These are phyloP conservation scores for Kodamaea lidongshanica DNA, from an alignment of 805 yeast genomes.

Conservation along the genomic window DNA sequence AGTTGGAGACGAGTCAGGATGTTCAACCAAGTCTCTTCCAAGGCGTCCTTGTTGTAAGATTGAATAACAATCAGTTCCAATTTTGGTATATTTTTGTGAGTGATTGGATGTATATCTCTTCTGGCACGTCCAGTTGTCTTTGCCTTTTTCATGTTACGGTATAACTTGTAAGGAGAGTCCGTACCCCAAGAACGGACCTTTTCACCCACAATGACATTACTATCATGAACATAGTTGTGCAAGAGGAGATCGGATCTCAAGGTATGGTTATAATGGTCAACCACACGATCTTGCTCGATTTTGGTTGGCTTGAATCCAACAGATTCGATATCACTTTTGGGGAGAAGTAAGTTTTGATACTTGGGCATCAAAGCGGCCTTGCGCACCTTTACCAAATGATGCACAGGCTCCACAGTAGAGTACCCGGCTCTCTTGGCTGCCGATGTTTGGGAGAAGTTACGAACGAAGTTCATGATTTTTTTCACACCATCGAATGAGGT, in stretches of 20 bases:
- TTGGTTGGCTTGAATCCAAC: slow-evolving; percentile 70
- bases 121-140: slow-evolving; percentile 68
- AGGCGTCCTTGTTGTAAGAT: slow-evolving; percentile 70
- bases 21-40: slow-evolving; percentile 63
- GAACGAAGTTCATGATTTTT: no score
- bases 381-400: slow-evolving; percentile 73
- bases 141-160: slow-evolving; percentile 74
- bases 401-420: slow-evolving; percentile 85
- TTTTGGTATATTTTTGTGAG: slow-evolving; percentile 65
- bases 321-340: slow-evolving; percentile 71
- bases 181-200: slow-evolving; percentile 83
- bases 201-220: slow-evolving; percentile 49
- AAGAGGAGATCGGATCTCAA: slow-evolving; percentile 72
- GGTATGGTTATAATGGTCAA: slow-evolving; percentile 69
- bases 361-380: slow-evolving; percentile 72
- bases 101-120: slow-evolving; percentile 64
- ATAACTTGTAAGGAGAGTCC: slow-evolving; percentile 79
- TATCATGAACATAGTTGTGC: slow-evolving; percentile 67
- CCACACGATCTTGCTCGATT: slow-evolving; percentile 73
- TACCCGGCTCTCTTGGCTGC: slow-evolving; percentile 42
- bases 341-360: slow-evolving; percentile 59
- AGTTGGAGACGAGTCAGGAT: slow-evolving; percentile 72
- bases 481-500: no score
- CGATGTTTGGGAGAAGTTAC: slow-evolving; percentile 37
- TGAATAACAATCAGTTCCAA: slow-evolving; percentile 64